phyloP scores from a whole-genome alignment of 2,329 filamentous ascomycete species.

The Ophiostoma novo-ulmi region DNA sequence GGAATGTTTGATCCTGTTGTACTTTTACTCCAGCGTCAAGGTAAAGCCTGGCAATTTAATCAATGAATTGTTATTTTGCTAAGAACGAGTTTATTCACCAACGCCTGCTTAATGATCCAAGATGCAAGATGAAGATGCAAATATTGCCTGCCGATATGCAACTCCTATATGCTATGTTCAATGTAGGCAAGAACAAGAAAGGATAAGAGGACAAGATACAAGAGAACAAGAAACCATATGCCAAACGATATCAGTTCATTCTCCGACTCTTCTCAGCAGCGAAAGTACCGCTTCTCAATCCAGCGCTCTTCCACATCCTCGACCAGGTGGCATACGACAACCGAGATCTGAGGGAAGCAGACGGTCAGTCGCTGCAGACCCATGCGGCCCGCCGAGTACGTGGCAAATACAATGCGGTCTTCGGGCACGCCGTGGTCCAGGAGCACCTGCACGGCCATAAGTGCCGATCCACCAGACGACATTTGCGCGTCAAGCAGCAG shows the following conservation, averaged over 20 bases:
- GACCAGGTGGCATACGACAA: conserved; percentile 78
- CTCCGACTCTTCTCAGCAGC: conserved; percentile 55
- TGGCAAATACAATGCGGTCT: conserved; percentile 83
- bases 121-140: background rate
- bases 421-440: conserved; percentile 87
- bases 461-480: conserved; percentile 74
- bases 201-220: background rate
- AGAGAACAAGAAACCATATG: background rate
- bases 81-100: background rate
- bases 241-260: background rate
- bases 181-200: background rate
- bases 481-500: conserved; percentile 90
- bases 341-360: conserved; percentile 81
- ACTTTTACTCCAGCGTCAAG: background rate
- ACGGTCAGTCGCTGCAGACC: conserved; percentile 80
- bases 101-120: background rate
- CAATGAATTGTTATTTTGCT: too few species aligned
- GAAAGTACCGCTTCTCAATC: conserved; percentile 85
- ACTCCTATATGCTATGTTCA: background rate
- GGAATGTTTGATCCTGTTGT: background rate
- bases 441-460: conserved; percentile 96
- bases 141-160: background rate
- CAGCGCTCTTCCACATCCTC: conserved; percentile 79
- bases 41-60: too few species aligned
- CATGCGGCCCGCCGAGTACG: conserved; percentile 79